These are phyloP conservation scores for Erodium moschatum DNA, from an alignment of 441 rosid genomes.

Conservation along the genomic window DNA sequence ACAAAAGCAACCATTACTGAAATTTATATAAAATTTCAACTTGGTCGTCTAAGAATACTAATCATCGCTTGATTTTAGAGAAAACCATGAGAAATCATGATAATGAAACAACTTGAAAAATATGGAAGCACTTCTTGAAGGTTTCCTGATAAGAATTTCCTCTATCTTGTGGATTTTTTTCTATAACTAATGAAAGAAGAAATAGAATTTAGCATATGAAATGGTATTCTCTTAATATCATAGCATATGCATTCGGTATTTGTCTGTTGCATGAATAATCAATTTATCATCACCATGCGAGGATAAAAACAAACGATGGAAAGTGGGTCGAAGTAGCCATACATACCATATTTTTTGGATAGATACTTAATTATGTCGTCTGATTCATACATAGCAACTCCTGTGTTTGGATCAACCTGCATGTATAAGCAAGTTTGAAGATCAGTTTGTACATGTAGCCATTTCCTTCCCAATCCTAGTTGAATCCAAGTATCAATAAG, in stretches of 20 bases:
- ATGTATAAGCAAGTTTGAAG: not conserved
- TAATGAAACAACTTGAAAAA: not conserved
- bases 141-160: not conserved
- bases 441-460: not conserved
- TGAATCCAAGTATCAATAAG: no score
- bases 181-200: not conserved
- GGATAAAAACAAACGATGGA: slow-evolving; percentile 6
- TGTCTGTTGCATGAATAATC: not conserved
- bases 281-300: not conserved
- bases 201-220: not conserved
- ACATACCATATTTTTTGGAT: slow-evolving; percentile 67
- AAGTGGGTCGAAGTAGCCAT: slow-evolving; percentile 12
- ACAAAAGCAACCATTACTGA: not conserved
- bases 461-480: not conserved
- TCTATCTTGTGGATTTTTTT: not conserved
- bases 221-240: not conserved
- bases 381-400: slow-evolving; percentile 87
- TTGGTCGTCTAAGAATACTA: not conserved
- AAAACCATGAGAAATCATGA: not conserved
- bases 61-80: not conserved
- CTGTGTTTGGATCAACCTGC: slow-evolving; percentile 94
- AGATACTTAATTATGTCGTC: slow-evolving; percentile 81
- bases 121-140: not conserved
- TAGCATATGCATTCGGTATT: not conserved
- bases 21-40: not conserved